Base-by-base conservation (phyloP, 2,329 filamentous ascomycete genomes). In the Cytospora mali region DNA sequence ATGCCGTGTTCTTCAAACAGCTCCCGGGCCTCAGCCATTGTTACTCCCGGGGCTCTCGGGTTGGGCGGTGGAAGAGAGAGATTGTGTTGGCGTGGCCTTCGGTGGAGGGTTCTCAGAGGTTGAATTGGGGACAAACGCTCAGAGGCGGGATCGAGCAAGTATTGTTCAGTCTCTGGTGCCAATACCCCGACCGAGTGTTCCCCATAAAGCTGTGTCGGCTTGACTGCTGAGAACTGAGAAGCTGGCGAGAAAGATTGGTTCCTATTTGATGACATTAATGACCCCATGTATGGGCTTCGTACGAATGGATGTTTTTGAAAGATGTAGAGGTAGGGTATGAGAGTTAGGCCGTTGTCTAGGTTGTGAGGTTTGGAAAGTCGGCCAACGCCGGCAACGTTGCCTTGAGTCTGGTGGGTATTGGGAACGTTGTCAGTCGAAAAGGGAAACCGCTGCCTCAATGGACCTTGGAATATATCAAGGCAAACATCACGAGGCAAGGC, bases 1-100 rank as follows among this genome's bases (percentile, higher is more conserved):
- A 83, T 76, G 2, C 78, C 75, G 68, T 81, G 77, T 49, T 79
- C 74, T 42, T 77, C 74, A 64, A 83, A 83, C 11, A 84, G 73
- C 9, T 81, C 75, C 55, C 79, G 72, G 9, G 79, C 81, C 62
- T 79, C 80, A 54, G 75, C 55, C 61, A 65, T 60, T 14, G 61
- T 60, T 21, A 16, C 14, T 9, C 27, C 35, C 7, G 39, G 10
- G 33, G 50, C 54, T 25, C 50, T 33, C 14, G 23, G 18, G 11
- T 31, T 33, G 5, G 35, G 33, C 13, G 48, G 21, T 25, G 55
- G 18, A 23, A 28, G 16, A 3, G 31, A 10, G 23, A 50, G 56
- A 1, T 42, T 21, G 39, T 25, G 3, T 2, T 46, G 31, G 13
- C 23, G 18, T 35, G 50, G 18, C 28, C 11, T 29, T 46, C 52